Conservation (phyloP, 345 rosid species). For the Dipteronia dyeriana region DNA sequence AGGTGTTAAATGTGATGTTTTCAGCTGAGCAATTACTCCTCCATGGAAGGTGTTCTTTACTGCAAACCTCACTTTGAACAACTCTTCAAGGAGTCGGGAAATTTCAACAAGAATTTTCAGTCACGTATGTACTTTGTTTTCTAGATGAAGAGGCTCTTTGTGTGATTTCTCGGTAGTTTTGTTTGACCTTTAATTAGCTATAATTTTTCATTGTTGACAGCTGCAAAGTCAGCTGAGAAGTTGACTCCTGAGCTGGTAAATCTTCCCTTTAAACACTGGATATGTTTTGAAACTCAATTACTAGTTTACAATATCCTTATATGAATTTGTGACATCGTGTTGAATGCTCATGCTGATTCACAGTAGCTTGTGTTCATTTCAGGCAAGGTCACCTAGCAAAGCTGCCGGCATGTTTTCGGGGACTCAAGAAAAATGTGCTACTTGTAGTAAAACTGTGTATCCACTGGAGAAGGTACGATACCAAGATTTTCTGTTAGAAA, state of each 20-base stretch:
- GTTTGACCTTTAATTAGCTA: constrained; percentile 26
- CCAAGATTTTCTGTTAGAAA: background rate
- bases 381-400: constrained; percentile 95
- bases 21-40: constrained; percentile 90
- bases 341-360: constrained; percentile 24
- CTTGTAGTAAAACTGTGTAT: constrained; percentile 96
- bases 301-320: constrained; percentile 9
- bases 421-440: constrained; percentile 94
- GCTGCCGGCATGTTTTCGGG: constrained; percentile 97
- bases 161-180: constrained; percentile 5
- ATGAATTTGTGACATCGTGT: background rate
- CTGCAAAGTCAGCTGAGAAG: constrained; percentile 88
- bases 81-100: constrained; percentile 93
- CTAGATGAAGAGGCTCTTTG: constrained; percentile 8
- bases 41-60: constrained; percentile 97
- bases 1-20: constrained; percentile 27
- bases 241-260: constrained; percentile 85
- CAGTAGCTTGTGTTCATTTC: constrained; percentile 37
- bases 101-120: constrained; percentile 88
- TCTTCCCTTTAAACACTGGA: constrained; percentile 16
- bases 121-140: constrained; percentile 61
- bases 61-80: constrained; percentile 99
- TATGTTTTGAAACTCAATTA: constrained; percentile 17
- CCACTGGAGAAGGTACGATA: constrained; percentile 89
- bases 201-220: constrained; percentile 54